Evolutionary conservation across 2,329 filamentous ascomycete genomes (phyloP).

Genomic region (Diaporthe sp.): DNA sequence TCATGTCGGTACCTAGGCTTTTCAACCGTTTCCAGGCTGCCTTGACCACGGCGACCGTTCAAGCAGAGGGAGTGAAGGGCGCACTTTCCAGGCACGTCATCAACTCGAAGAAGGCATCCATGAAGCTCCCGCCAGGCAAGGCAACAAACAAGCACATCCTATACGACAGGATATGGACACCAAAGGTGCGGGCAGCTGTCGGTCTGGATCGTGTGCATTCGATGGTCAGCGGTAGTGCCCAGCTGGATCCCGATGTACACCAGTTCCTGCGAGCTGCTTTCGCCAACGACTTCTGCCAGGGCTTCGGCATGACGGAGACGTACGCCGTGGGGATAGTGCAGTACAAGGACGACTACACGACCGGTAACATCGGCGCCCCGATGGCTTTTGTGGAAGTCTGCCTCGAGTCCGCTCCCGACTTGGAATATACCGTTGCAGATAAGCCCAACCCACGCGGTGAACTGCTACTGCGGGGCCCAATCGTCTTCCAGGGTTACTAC

Average conservation of each 20-base stretch:
- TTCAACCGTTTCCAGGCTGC: constrained; percentile 91
- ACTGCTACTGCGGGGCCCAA: constrained; percentile 84
- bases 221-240: constrained; percentile 91
- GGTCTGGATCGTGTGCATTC: constrained; percentile 80
- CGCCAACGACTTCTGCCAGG: constrained; percentile 83
- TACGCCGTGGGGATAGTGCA: constrained; percentile 85
- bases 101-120: constrained; percentile 81
- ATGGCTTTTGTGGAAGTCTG: constrained; percentile 79
- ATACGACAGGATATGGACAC: constrained; percentile 90
- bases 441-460: constrained; percentile 92
- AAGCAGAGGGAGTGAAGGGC: constrained; percentile 84
- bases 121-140: constrained; percentile 78
- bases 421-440: constrained; percentile 91
- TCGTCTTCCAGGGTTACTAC: constrained; percentile 88
- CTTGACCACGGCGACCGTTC: constrained; percentile 82
- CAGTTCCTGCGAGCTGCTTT: constrained; percentile 89
- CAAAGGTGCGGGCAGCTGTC: constrained; percentile 85
- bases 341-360: constrained; percentile 75
- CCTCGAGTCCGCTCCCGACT: constrained; percentile 88
- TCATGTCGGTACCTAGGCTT: constrained; percentile 90
- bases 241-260: constrained; percentile 89
- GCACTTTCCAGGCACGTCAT: constrained; percentile 85
- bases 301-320: constrained; percentile 94
- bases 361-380: constrained; percentile 86
- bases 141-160: constrained; percentile 84